Evolutionary conservation across 2,329 filamentous ascomycete species (phyloP).

Genomic region (Diaporthe ilicicola): DNA sequence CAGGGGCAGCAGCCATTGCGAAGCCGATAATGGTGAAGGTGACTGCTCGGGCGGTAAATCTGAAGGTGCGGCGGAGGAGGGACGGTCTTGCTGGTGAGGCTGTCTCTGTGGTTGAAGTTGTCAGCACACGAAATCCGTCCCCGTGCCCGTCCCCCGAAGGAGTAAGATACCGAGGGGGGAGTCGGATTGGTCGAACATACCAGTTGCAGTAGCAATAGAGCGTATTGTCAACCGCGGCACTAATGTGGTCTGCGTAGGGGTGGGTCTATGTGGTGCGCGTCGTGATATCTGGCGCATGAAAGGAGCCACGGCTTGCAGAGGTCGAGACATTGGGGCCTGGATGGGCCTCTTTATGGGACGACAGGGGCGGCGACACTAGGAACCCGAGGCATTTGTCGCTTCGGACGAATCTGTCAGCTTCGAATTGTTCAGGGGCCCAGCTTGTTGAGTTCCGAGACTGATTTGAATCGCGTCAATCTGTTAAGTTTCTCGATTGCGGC

Average conservation of each 20-base stretch:
- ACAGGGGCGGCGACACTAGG: not conserved
- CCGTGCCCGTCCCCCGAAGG: not conserved
- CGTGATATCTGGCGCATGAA: constrained; percentile 26
- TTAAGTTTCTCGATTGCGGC: constrained; percentile 10
- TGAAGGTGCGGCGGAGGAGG: constrained; percentile 54
- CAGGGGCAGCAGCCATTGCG: constrained; percentile 63
- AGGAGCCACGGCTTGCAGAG: constrained; percentile 7
- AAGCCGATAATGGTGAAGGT: constrained; percentile 61
- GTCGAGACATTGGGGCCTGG: constrained; percentile 27
- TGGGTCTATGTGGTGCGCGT: not conserved
- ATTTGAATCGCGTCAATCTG: constrained; percentile 22
- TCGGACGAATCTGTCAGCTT: constrained; percentile 2
- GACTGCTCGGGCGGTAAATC: constrained; percentile 55
- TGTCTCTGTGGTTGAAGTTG: constrained; percentile 31
- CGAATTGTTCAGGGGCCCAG: constrained; percentile 18
- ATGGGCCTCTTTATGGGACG: not conserved
- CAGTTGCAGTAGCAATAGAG: constrained; percentile 34
- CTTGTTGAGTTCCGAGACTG: constrained; percentile 23
- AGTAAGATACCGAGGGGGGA: not conserved
- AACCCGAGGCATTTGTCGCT: not conserved
- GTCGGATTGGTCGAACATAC: constrained; percentile 26
- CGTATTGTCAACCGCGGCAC: constrained; percentile 22
- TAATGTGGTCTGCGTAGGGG: not conserved
- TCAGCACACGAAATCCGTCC: not conserved
- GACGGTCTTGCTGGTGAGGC: constrained; percentile 43